Evolutionary conservation across 306 rosid species (phyloP).

Genomic region (Cercis canadensis): DNA sequence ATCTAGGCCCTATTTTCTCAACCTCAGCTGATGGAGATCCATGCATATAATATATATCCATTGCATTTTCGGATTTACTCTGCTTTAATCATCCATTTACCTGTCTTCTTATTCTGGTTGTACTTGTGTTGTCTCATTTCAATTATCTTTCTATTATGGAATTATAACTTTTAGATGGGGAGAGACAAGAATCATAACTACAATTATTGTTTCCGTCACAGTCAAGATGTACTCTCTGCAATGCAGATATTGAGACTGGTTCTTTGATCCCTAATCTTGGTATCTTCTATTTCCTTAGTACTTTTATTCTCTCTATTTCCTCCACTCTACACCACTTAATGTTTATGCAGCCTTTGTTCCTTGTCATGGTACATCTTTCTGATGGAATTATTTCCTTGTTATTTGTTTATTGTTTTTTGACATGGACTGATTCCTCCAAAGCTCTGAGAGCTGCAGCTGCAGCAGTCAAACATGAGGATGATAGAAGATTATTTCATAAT

Average conservation of each 20-base stretch:
- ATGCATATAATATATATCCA: background rate
- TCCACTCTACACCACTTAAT: constrained; percentile 20
- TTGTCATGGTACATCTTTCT: constrained; percentile 13
- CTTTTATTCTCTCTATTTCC: constrained; percentile 15
- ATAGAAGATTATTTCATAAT: constrained; percentile 88
- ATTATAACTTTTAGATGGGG: constrained; percentile 43
- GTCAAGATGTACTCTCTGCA: constrained; percentile 93
- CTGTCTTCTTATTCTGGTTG: constrained; percentile 37
- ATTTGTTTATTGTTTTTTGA: constrained; percentile 14
- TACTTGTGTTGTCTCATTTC: constrained; percentile 40
- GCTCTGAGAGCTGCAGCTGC: constrained; percentile 97
- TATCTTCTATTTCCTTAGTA: constrained; percentile 42
- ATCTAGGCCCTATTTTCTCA: background rate
- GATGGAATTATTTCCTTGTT: constrained; percentile 20
- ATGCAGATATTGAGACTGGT: constrained; percentile 73
- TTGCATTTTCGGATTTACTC: background rate
- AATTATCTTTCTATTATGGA: constrained; percentile 39
- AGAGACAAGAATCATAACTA: constrained; percentile 54
- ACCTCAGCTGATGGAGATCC: background rate
- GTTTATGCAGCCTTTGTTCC: constrained; percentile 23
- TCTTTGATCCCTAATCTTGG: constrained; percentile 87
- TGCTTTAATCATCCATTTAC: background rate
- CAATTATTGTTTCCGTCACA: constrained; percentile 64
- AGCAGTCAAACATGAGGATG: constrained; percentile 92
- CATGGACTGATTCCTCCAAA: constrained; percentile 45